phyloP scores from a whole-genome alignment of 805 yeast species.

The Hanseniaspora thailandica region DNA sequence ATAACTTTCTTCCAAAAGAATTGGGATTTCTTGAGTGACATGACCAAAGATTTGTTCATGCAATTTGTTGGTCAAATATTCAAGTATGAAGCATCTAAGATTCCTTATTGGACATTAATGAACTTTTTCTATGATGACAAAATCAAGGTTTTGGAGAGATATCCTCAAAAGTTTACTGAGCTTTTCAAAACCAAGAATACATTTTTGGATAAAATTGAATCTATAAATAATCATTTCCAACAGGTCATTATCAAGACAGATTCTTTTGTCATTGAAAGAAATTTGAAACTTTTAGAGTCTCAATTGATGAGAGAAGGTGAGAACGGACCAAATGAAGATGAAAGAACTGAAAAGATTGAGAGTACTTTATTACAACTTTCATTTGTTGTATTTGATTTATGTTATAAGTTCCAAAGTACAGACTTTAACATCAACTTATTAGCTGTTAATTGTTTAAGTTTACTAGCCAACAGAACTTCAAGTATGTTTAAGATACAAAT shows the following conservation, averaged over 20 bases:
- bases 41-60: conserved; percentile 39
- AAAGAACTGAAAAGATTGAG: not conserved
- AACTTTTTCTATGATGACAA: conserved; percentile 1
- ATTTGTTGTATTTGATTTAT: conserved; percentile 43
- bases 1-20: conserved; percentile 62
- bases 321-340: not conserved
- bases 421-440: conserved; percentile 41
- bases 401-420: conserved; percentile 42
- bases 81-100: conserved; percentile 26
- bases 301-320: not conserved
- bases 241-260: conserved; percentile 4
- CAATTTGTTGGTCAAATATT: conserved; percentile 6
- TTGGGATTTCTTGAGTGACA: conserved; percentile 42
- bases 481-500: conserved; percentile 38
- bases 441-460: conserved; percentile 60
- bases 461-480: conserved; percentile 66
- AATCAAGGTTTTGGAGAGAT: conserved; percentile 8
- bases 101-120: conserved; percentile 4
- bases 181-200: conserved; percentile 24
- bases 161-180: conserved; percentile 21
- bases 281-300: not conserved
- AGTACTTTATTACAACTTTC: conserved; percentile 35
- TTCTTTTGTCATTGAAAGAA: conserved; percentile 7
- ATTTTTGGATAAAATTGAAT: not conserved
- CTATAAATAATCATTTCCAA: conserved; percentile 4